A percentile compares a stretch with the other conserved stretches of the same genome.
These are phyloP conservation scores for Vitis hybrid DNA, from an alignment of 177 flowering plant genomes.

Conservation along the genomic window DNA sequence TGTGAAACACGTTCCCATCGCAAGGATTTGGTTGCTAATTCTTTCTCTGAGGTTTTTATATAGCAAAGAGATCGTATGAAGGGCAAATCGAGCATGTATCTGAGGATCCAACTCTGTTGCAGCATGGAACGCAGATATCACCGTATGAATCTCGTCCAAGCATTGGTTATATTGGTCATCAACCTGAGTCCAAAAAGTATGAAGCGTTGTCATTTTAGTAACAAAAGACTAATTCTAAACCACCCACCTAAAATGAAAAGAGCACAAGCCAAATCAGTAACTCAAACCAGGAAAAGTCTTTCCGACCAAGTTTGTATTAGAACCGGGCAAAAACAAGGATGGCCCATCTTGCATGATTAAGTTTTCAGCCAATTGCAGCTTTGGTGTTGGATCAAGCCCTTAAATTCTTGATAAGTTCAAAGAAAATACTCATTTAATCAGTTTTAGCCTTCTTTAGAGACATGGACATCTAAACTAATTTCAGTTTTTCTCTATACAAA, in stretches of 20 bases:
- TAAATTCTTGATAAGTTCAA: background rate
- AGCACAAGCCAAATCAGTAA: background rate
- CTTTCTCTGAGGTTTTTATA: constrained; percentile 66
- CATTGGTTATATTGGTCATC: constrained; percentile 78
- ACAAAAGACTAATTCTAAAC: background rate
- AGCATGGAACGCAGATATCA: constrained; percentile 77
- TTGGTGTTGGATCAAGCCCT: background rate
- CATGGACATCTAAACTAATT: too few relatives aligned
- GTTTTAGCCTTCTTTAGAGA: background rate
- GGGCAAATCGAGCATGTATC: constrained; percentile 66
- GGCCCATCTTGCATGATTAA: background rate
- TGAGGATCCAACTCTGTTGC: constrained; percentile 78
- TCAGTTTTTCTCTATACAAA: too few relatives aligned
- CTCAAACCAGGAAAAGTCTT: background rate
- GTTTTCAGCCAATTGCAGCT: background rate
- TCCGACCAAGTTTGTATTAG: background rate
- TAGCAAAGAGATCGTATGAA: constrained; percentile 58
- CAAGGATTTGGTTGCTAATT: constrained; percentile 69
- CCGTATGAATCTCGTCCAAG: constrained; percentile 73
- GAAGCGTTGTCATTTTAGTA: background rate
- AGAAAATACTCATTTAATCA: background rate
- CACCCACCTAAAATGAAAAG: background rate
- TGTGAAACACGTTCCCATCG: constrained; percentile 37
- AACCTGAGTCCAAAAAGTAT: constrained; percentile 46
- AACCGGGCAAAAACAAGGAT: background rate